Percentiles rank a stretch among this genome's conserved stretches.
phyloP scores from a whole-genome alignment of 306 rosid species.

The Fragaria vesca region DNA sequence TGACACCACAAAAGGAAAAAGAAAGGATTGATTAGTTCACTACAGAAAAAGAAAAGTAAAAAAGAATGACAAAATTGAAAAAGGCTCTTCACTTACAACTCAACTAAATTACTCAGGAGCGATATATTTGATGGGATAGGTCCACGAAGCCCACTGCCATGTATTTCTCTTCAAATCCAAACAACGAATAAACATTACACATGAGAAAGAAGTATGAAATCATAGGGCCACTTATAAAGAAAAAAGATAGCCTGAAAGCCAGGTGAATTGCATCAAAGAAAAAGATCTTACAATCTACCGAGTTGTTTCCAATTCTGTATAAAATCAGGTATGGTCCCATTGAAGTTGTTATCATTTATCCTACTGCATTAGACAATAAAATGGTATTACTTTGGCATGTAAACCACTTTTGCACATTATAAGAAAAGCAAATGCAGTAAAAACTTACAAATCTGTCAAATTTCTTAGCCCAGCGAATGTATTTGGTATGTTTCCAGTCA shows the following conservation, averaged over 20 bases:
- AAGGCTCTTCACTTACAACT: conserved; percentile 54
- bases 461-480: conserved; percentile 50
- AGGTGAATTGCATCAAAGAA: conserved; percentile 18
- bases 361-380: conserved; percentile 55
- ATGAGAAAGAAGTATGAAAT: background rate
- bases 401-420: background rate
- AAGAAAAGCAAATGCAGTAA: conserved; percentile 13
- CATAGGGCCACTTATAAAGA: background rate
- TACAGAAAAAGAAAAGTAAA: background rate
- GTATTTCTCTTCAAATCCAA: conserved; percentile 63
- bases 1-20: conserved; percentile 3
- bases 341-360: conserved; percentile 70
- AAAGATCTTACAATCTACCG: conserved; percentile 59
- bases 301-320: conserved; percentile 70
- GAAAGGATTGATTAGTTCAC: background rate
- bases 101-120: conserved; percentile 46
- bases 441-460: conserved; percentile 64
- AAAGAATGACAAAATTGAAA: conserved; percentile 8
- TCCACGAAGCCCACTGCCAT: conserved; percentile 87
- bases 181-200: conserved; percentile 16
- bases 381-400: conserved; percentile 10
- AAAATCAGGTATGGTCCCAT: conserved; percentile 66
- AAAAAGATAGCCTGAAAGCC: background rate
- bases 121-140: conserved; percentile 71
- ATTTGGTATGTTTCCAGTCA: conserved; percentile 61